Evolutionary conservation across 2,329 filamentous ascomycete species (phyloP).

Genomic region (Tolypocladium guangdongense): DNA sequence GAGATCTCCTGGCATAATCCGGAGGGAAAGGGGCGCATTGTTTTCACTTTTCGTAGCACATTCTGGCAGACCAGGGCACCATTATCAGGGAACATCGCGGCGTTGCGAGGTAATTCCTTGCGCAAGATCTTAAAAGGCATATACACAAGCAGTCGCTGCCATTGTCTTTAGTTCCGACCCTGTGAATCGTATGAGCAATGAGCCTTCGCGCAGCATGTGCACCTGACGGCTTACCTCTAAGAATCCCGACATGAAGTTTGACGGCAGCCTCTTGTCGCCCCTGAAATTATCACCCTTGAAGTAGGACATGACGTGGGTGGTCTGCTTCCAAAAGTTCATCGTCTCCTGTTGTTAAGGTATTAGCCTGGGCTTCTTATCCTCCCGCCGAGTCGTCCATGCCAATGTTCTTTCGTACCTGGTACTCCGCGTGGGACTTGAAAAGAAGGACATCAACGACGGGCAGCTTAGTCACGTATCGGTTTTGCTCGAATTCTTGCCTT

Average conservation of each 20-base stretch:
- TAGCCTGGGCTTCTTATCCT: neutral
- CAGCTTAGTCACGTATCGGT: slow-evolving; percentile 87
- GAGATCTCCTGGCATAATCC: slow-evolving; percentile 6
- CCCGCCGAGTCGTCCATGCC: neutral
- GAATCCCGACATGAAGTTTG: slow-evolving; percentile 89
- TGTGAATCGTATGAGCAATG: slow-evolving; percentile 12
- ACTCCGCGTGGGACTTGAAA: slow-evolving; percentile 86
- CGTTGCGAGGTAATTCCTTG: slow-evolving; percentile 20
- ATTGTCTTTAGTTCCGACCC: slow-evolving; percentile 43
- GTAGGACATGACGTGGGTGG: slow-evolving; percentile 91
- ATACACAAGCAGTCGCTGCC: slow-evolving; percentile 20
- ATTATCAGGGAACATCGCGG: slow-evolving; percentile 15
- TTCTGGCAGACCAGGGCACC: neutral
- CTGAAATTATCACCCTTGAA: slow-evolving; percentile 76
- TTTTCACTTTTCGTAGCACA: neutral
- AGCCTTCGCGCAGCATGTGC: neutral
- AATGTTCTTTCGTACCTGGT: slow-evolving; percentile 57
- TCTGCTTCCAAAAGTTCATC: slow-evolving; percentile 98
- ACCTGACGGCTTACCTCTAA: slow-evolving; percentile 59
- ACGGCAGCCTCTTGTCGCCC: slow-evolving; percentile 68
- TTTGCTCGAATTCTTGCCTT: slow-evolving; percentile 91
- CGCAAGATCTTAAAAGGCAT: slow-evolving; percentile 10
- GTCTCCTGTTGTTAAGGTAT: slow-evolving; percentile 61
- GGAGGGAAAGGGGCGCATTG: neutral
- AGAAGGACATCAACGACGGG: slow-evolving; percentile 80